A percentile compares a stretch with the other conserved stretches of the same genome.
Conservation (phyloP, 805 yeast genomes). For the Zygoascus biomembranicola region DNA sequence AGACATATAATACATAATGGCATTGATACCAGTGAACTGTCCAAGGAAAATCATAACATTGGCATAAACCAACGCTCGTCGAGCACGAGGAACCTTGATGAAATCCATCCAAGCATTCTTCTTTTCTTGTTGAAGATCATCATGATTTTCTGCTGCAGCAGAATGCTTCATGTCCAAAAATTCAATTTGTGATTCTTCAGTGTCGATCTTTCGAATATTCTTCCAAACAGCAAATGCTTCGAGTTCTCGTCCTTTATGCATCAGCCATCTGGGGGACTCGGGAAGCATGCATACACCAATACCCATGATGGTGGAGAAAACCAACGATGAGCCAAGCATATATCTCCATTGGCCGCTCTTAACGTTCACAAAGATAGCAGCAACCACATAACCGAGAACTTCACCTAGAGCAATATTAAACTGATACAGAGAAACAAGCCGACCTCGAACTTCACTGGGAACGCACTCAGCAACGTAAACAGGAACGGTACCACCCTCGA, state of each 20-base stretch:
- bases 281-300: constrained; percentile 33
- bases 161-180: constrained; percentile 44
- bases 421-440: constrained; percentile 30
- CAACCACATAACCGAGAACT: constrained; percentile 54
- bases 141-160: constrained; percentile 37
- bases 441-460: constrained; percentile 23
- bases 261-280: constrained; percentile 39
- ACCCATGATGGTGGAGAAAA: constrained; percentile 43
- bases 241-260: constrained; percentile 41
- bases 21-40: constrained; percentile 18
- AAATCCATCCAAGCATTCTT: constrained; percentile 16
- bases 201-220: constrained; percentile 41
- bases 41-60: constrained; percentile 29
- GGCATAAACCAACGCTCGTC: constrained; percentile 7
- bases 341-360: constrained; percentile 43
- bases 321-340: constrained; percentile 46
- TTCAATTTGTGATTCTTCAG: constrained; percentile 44
- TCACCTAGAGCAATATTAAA: constrained; percentile 56
- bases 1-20: constrained; percentile 44
- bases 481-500: constrained; percentile 44
- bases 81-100: constrained; percentile 3
- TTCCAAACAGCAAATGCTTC: constrained; percentile 35
- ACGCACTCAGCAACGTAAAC: constrained; percentile 41
- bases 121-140: constrained; percentile 28
- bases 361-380: constrained; percentile 52